These are phyloP conservation scores for Heracleum sosnowskyi DNA, from an alignment of 129 eudicot genomes.

Conservation along the genomic window DNA sequence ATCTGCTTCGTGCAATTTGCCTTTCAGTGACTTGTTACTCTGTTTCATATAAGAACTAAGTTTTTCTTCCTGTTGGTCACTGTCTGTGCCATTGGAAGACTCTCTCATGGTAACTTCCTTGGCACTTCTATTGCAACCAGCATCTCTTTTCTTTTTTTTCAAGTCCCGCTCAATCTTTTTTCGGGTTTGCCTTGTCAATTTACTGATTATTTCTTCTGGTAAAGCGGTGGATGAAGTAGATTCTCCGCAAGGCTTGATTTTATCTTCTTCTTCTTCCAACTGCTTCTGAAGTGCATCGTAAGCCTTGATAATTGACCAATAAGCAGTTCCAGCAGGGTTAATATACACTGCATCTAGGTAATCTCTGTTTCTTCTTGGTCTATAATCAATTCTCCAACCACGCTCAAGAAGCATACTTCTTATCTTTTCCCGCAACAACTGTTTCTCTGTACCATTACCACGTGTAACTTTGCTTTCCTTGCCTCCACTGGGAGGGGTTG, in stretches of 20 bases:
- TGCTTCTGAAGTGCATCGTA: constrained; percentile 91
- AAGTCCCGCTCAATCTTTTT: constrained; percentile 79
- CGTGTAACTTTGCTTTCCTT: constrained; percentile 74
- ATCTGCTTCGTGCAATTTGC: constrained; percentile 27
- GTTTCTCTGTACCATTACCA: constrained; percentile 93
- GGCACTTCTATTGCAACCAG: constrained; percentile 23
- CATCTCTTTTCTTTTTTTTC: constrained; percentile 74
- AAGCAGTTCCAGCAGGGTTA: constrained; percentile 87
- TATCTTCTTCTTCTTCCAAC: constrained; percentile 42
- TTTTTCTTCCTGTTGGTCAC: constrained; percentile 36
- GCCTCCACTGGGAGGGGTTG: constrained; percentile 33
- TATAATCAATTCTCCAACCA: constrained; percentile 95
- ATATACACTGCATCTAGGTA: constrained; percentile 94
- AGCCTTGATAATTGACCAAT: constrained; percentile 94
- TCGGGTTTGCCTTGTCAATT: constrained; percentile 82
- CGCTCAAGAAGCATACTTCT: constrained; percentile 77
- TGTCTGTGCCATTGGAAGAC: constrained; percentile 26
- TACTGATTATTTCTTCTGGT: constrained; percentile 67
- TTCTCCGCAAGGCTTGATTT: constrained; percentile 33
- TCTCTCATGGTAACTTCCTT: constrained; percentile 32
- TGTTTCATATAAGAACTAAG: constrained; percentile 35
- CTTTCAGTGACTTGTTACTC: constrained; percentile 32
- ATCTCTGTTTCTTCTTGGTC: constrained; percentile 92
- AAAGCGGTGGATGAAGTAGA: constrained; percentile 51
- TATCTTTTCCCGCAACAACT: constrained; percentile 68